A percentile compares a stretch with the other conserved stretches of the same genome.
phyloP scores from a whole-genome alignment of 805 yeast species.

The Candida patagonica region DNA sequence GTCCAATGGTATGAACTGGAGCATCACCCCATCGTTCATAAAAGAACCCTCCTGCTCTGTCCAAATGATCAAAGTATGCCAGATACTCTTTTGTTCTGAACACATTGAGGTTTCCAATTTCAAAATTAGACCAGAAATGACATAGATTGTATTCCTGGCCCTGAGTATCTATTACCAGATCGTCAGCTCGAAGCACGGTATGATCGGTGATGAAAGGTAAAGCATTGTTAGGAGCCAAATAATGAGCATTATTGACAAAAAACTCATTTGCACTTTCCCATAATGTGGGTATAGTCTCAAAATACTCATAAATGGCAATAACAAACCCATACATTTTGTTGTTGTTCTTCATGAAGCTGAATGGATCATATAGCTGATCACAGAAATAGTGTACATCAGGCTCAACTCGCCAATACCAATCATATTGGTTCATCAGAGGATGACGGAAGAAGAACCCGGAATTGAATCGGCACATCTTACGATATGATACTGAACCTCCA shows the following conservation, averaged over 20 bases:
- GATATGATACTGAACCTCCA: slow-evolving; percentile 57
- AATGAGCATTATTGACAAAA: slow-evolving; percentile 48
- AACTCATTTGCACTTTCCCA: slow-evolving; percentile 68
- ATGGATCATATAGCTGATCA: slow-evolving; percentile 67
- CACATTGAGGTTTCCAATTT: slow-evolving; percentile 64
- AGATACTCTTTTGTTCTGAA: slow-evolving; percentile 65
- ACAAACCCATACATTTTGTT: slow-evolving; percentile 82
- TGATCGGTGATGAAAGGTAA: slow-evolving; percentile 48
- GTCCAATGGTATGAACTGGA: slow-evolving; percentile 74
- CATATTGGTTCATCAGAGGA: slow-evolving; percentile 58
- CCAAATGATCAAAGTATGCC: slow-evolving; percentile 58
- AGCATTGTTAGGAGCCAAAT: slow-evolving; percentile 56
- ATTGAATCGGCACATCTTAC: slow-evolving; percentile 95
- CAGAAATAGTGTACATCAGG: slow-evolving; percentile 86
- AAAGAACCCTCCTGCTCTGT: slow-evolving; percentile 70
- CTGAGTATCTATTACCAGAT: slow-evolving; percentile 31
- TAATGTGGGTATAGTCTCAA: slow-evolving; percentile 75
- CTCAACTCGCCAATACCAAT: slow-evolving; percentile 92
- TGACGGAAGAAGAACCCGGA: slow-evolving; percentile 86
- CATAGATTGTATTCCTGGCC: slow-evolving; percentile 67
- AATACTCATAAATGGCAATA: slow-evolving; percentile 72
- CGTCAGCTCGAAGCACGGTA: slow-evolving; percentile 34
- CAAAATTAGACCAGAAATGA: slow-evolving; percentile 85
- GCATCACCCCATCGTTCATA: slow-evolving; percentile 97
- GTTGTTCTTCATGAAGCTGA: slow-evolving; percentile 65